Percentiles rank a stretch among this genome's conserved stretches.
Evolutionary conservation across 768 basidiomycete genomes (phyloP).

Genomic region (Pilatotrama ljubarskyi): DNA sequence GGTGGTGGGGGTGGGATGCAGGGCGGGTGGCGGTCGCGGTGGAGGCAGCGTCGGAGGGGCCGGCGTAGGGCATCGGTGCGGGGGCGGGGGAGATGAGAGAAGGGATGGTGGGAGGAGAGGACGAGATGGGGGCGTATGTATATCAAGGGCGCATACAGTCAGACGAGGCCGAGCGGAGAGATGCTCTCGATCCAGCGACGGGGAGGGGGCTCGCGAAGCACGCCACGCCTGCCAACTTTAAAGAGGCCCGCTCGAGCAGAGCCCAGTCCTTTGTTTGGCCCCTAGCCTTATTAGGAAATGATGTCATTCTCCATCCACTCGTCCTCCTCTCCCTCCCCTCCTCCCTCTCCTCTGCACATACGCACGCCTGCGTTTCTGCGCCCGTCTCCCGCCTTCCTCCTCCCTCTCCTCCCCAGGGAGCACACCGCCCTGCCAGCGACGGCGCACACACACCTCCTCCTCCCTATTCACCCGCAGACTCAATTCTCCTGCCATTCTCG

Average conservation of each 20-base stretch:
- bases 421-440: neutral
- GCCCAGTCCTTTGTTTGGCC: neutral
- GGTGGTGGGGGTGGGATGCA: slow-evolving; percentile 21
- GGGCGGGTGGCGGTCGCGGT: slow-evolving; percentile 25
- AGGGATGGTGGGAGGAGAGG: neutral
- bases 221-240: neutral
- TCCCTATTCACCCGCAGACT: slow-evolving; percentile 1
- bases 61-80: slow-evolving; percentile 30
- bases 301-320: slow-evolving; percentile 5
- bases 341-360: neutral
- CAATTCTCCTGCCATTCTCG: slow-evolving; percentile 6
- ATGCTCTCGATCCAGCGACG: neutral
- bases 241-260: neutral
- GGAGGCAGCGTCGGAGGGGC: slow-evolving; percentile 22
- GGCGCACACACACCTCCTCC: neutral
- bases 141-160: neutral
- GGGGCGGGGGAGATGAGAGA: neutral
- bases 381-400: neutral
- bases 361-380: neutral
- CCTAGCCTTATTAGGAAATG: neutral
- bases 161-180: neutral
- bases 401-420: neutral
- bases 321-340: neutral
- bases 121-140: neutral
- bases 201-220: neutral